Conservation (phyloP, 208 protist species). For the Leishmania braziliensis region DNA sequence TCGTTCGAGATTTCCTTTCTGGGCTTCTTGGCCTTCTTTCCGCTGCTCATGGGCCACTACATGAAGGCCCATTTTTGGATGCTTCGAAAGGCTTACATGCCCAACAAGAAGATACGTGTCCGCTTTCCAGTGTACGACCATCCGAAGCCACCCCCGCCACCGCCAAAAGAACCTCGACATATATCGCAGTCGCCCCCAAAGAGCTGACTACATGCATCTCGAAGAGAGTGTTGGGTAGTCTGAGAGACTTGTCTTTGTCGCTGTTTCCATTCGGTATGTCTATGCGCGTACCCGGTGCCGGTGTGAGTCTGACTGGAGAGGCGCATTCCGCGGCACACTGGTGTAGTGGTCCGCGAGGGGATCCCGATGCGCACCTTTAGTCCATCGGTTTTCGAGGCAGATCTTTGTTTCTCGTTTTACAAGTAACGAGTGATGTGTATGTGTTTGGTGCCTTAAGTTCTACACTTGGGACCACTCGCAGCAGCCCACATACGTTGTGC, state of each 20-base stretch:
- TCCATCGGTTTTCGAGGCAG: not conserved
- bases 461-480: not conserved
- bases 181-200: slow-evolving; percentile 58
- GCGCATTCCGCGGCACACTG: not conserved
- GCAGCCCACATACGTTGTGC: no score
- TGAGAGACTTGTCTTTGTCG: not conserved
- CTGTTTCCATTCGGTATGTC: not conserved
- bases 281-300: not conserved
- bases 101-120: slow-evolving; percentile 80
- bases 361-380: not conserved
- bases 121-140: slow-evolving; percentile 68
- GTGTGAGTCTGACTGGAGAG: not conserved
- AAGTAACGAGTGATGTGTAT: not conserved
- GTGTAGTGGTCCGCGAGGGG: not conserved
- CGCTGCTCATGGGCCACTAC: slow-evolving; percentile 80
- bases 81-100: slow-evolving; percentile 74
- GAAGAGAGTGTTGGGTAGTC: not conserved
- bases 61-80: slow-evolving; percentile 88
- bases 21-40: slow-evolving; percentile 75
- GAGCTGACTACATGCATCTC: slow-evolving; percentile 16
- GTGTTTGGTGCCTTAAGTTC: not conserved
- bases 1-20: slow-evolving; percentile 88
- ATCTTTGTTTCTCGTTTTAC: not conserved
- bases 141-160: slow-evolving; percentile 48
- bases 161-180: slow-evolving; percentile 50